phyloP scores from a whole-genome alignment of 2,329 filamentous ascomycete genomes.

The Penicillium aurantiogriseum region DNA sequence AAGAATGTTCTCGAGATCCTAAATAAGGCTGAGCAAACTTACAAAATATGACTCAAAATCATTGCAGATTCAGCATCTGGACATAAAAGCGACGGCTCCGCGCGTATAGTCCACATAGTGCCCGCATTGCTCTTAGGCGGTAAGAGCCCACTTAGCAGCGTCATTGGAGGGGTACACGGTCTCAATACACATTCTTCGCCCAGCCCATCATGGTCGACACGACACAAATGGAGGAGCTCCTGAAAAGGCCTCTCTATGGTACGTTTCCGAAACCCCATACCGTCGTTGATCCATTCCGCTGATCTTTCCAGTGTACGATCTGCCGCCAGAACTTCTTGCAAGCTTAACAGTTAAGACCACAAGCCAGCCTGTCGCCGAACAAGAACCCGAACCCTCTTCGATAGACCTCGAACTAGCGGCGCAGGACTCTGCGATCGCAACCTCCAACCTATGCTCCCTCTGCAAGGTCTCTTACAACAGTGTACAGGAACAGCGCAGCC shows the following conservation, averaged over 20 bases:
- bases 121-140: conserved; percentile 16
- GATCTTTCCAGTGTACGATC: conserved; percentile 67
- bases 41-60: background rate
- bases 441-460: conserved; percentile 73
- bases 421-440: conserved; percentile 45
- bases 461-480: conserved; percentile 71
- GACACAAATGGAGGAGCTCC: conserved; percentile 35
- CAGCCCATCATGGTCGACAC: conserved; percentile 23
- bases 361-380: conserved; percentile 30
- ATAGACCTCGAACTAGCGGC: conserved; percentile 35
- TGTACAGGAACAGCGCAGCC: conserved; percentile 77
- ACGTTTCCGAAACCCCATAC: conserved; percentile 7
- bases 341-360: conserved; percentile 62
- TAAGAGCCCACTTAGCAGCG: conserved; percentile 16
- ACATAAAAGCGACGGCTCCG: conserved; percentile 4
- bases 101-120: background rate
- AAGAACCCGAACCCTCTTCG: conserved; percentile 21
- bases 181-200: conserved; percentile 11
- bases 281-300: conserved; percentile 5
- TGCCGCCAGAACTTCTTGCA: conserved; percentile 70
- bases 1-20: background rate
- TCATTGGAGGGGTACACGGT: conserved; percentile 22
- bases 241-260: conserved; percentile 54
- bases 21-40: background rate
- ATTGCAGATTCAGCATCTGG: background rate